Evolutionary conservation across 495 filamentous ascomycete species (phyloP), one percentile per base, ranked within the genome.

Genomic region (Staphylotrichum longicolle): DNA sequence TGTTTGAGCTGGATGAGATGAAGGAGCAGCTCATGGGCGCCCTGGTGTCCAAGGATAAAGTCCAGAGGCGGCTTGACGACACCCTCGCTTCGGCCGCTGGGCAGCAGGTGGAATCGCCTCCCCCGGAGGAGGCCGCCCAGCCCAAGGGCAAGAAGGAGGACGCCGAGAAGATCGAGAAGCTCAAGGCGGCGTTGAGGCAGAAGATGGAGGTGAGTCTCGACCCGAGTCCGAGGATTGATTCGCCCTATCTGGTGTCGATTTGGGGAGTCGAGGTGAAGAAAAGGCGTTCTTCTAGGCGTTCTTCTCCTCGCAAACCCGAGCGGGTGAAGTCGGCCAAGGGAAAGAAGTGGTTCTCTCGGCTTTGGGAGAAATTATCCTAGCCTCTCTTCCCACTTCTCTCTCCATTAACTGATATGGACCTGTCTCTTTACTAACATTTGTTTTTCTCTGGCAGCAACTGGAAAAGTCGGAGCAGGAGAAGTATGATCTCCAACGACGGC

Each of bases 31-130:
- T 83, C 32, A 69, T 83, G 65, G 74, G 74, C 12, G 74, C 76
- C 10, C 70, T 82, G n/a, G 68, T 84, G 34, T 75, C 77, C 50
- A 83, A 83, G 68, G 80, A 83, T 61, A 80, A 78, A 62, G 74
- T 83, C 33, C 75, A 76, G 45, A 78, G 81, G 60, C 76, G 82
- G 44, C 73, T 82, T 58, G 78, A 81, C 52, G 73, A 75, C 20
- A 64, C 67, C 8, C 46, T 69, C 14, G 65, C 66, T 20, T 54
- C 55, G 7, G 57, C 57, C 32, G 20, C 52, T 47, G 11, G 45
- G 15, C 63, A 53, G 10, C 63, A n/a, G 35, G 20, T 27, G 20
- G 20, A 27, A 27, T 27, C 20, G 20, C 20, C 20, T 27, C 20
- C 20, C 20, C 20, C 20, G 37, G 40, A 58, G 39, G 37, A 30